A percentile compares a stretch with the other conserved stretches of the same genome.
These are phyloP conservation scores for Brettanomyces anomalus DNA, from an alignment of 805 yeast species.

Conservation along the genomic window DNA sequence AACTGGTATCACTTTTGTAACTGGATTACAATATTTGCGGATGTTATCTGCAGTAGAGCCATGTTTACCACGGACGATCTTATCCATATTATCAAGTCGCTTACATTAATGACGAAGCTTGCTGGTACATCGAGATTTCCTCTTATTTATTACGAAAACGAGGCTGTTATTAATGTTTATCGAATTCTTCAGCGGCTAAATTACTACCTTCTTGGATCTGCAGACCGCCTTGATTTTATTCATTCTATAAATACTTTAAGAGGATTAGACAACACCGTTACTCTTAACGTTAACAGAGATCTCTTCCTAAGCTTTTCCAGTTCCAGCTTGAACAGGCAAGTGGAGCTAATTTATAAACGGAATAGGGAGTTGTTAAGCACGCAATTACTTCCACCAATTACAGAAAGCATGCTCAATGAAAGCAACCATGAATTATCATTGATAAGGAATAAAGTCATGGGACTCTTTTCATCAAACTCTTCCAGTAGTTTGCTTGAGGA, in stretches of 20 bases:
- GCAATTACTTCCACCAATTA: neutral
- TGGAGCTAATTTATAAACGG: neutral
- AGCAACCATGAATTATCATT: neutral
- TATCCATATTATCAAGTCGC: slow-evolving; percentile 11
- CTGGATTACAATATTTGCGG: slow-evolving; percentile 15
- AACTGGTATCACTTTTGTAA: slow-evolving; percentile 21
- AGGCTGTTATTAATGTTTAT: slow-evolving; percentile 11
- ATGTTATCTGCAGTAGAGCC: slow-evolving; percentile 3
- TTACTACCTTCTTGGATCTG: slow-evolving; percentile 14
- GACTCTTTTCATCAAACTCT: neutral
- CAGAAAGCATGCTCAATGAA: neutral
- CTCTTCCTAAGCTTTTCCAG: neutral
- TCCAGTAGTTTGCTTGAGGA: no score
- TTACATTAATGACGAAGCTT: slow-evolving; percentile 9
- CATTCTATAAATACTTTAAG: slow-evolving; percentile 1
- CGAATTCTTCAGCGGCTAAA: slow-evolving; percentile 9
- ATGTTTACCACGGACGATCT: slow-evolving; percentile 11
- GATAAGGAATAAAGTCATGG: slow-evolving; percentile 1
- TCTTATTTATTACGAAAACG: slow-evolving; percentile 7
- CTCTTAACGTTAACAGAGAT: neutral
- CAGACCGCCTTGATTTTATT: slow-evolving; percentile 9
- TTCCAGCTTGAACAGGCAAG: neutral
- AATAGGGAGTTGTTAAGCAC: neutral
- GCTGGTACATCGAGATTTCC: slow-evolving; percentile 1
- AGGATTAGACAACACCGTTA: slow-evolving; percentile 1